Conservation (phyloP, 2,329 filamentous ascomycete genomes). For the Hymenoscyphus linearis region DNA sequence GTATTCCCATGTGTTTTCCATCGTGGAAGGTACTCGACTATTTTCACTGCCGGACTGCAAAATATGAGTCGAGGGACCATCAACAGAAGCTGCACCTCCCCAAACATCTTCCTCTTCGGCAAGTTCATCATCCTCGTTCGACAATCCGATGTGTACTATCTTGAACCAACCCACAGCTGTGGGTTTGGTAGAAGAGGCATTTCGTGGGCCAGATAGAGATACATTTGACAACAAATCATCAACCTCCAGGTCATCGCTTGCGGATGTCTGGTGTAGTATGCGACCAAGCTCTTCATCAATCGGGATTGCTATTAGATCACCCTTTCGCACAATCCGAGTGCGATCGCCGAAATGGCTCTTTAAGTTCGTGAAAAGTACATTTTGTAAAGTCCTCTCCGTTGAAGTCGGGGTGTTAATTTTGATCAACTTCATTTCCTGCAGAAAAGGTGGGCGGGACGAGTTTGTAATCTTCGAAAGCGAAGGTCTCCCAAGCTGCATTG, state of each 20-base stretch:
- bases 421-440: slow-evolving; percentile 74
- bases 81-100: slow-evolving; percentile 82
- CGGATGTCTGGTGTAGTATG: slow-evolving; percentile 68
- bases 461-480: slow-evolving; percentile 52
- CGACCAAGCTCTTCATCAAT: slow-evolving; percentile 82
- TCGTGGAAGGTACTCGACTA: slow-evolving; percentile 70
- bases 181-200: slow-evolving; percentile 29
- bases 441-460: slow-evolving; percentile 52
- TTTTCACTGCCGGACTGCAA: slow-evolving; percentile 86
- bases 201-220: slow-evolving; percentile 45
- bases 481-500: slow-evolving; percentile 43
- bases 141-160: slow-evolving; percentile 66
- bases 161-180: slow-evolving; percentile 83
- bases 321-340: slow-evolving; percentile 74
- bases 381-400: slow-evolving; percentile 78
- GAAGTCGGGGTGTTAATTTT: slow-evolving; percentile 87
- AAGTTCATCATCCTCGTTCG: slow-evolving; percentile 48
- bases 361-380: slow-evolving; percentile 76
- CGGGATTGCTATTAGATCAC: slow-evolving; percentile 83
- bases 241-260: slow-evolving; percentile 55
- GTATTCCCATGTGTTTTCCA: slow-evolving; percentile 78
- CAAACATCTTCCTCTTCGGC: slow-evolving; percentile 65
- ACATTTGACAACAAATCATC: slow-evolving; percentile 57
- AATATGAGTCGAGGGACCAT: slow-evolving; percentile 81
- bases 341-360: slow-evolving; percentile 85